Evolutionary conservation across 768 basidiomycete species (phyloP).

Genomic region (Sistotremastrum niveocremeum): DNA sequence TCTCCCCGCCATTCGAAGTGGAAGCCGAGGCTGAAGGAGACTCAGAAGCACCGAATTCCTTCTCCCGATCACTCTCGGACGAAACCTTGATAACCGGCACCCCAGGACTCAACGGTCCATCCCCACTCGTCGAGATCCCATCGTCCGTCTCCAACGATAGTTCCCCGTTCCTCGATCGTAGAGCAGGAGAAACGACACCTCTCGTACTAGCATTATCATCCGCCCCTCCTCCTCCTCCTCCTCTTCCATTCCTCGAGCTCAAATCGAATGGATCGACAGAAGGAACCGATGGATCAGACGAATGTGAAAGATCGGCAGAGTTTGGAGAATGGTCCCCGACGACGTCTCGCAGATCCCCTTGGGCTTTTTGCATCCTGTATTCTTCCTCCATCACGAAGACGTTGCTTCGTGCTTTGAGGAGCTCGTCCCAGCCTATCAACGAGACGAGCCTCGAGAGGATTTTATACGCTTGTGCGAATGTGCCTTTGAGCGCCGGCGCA

Average conservation of each 20-base stretch:
- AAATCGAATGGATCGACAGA: slow-evolving; percentile 4
- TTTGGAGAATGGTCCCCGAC: slow-evolving; percentile 16
- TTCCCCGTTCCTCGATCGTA: slow-evolving; percentile 22
- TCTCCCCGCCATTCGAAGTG: slow-evolving; percentile 30
- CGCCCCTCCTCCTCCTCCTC: slow-evolving; percentile 12
- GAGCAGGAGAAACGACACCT: slow-evolving; percentile 37
- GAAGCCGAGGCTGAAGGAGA: too few species aligned
- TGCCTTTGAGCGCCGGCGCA: slow-evolving; percentile 86
- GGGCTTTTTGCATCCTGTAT: slow-evolving; percentile 91
- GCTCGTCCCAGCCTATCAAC: slow-evolving; percentile 97
- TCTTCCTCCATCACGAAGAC: slow-evolving; percentile 99
- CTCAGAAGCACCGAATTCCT: slow-evolving; percentile 16
- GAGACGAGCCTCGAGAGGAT: slow-evolving; percentile 84
- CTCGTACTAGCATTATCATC: slow-evolving; percentile 66
- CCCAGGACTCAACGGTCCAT: background rate
- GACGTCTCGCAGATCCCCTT: slow-evolving; percentile 38
- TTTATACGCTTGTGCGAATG: slow-evolving; percentile 89
- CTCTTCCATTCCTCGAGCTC: too few species aligned
- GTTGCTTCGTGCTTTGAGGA: slow-evolving; percentile 81
- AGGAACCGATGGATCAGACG: slow-evolving; percentile 10
- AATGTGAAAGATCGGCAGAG: slow-evolving; percentile 12
- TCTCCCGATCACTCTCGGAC: slow-evolving; percentile 47
- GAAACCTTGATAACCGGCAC: slow-evolving; percentile 75
- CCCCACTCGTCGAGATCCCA: slow-evolving; percentile 1
- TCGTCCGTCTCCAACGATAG: slow-evolving; percentile 1